A percentile compares a stretch with the other conserved stretches of the same genome.
Conservation (phyloP, 2,329 filamentous ascomycete genomes). For the Sphaerulina vaccinii region DNA sequence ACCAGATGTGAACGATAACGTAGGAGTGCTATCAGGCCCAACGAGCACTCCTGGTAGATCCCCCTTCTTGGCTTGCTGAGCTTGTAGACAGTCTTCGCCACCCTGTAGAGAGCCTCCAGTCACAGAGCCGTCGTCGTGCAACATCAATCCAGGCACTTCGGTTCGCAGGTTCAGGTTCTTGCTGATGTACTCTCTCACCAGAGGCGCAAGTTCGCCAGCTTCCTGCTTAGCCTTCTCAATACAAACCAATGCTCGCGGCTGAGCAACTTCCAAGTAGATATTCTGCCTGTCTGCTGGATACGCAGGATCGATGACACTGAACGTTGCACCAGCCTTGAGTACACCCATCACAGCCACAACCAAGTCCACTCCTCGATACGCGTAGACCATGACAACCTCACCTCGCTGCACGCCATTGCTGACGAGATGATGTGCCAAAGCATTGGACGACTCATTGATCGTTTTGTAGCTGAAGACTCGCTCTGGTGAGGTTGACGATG, state of each 20-base stretch:
- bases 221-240: conserved; percentile 72
- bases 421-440: conserved; percentile 74
- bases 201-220: conserved; percentile 60
- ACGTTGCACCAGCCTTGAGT: conserved; percentile 58
- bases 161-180: conserved; percentile 71
- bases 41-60: conserved; percentile 70
- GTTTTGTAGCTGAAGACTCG: conserved; percentile 74
- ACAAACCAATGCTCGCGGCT: conserved; percentile 68
- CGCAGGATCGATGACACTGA: conserved; percentile 71
- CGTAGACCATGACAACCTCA: conserved; percentile 92
- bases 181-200: conserved; percentile 66
- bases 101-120: conserved; percentile 66
- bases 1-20: conserved; percentile 63
- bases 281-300: conserved; percentile 80
- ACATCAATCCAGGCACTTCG: conserved; percentile 69
- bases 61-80: conserved; percentile 52
- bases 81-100: conserved; percentile 62
- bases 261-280: conserved; percentile 78
- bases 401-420: conserved; percentile 70
- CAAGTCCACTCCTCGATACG: conserved; percentile 75
- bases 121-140: conserved; percentile 70
- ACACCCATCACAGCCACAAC: conserved; percentile 78
- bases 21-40: conserved; percentile 80
- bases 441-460: conserved; percentile 81
- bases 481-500: conserved; percentile 44